Percentiles rank a stretch among this genome's conserved stretches.
Evolutionary conservation across 768 basidiomycete species (phyloP).

Genomic region (Amanita rubescens): DNA sequence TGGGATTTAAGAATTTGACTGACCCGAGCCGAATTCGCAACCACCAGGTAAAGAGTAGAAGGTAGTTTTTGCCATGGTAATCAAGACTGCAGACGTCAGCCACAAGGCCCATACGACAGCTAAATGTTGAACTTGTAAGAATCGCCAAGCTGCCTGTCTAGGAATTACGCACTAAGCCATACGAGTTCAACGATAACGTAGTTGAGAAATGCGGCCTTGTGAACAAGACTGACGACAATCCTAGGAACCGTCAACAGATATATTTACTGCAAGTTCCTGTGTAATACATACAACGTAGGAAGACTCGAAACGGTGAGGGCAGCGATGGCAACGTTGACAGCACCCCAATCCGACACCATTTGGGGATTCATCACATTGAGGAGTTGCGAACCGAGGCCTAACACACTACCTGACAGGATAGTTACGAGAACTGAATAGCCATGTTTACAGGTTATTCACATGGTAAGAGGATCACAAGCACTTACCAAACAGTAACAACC

Average conservation of each 20-base stretch:
- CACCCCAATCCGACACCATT: conserved; percentile 15
- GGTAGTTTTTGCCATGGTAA: conserved; percentile 22
- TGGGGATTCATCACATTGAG: conserved; percentile 12
- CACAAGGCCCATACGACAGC: conserved; percentile 40
- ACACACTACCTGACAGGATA: conserved; percentile 17
- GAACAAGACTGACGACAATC: conserved; percentile 26
- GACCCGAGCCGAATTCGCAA: conserved; percentile 16
- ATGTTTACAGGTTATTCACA: no score
- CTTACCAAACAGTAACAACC: background rate
- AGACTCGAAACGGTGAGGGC: conserved; percentile 31
- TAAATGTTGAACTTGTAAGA: conserved; percentile 10
- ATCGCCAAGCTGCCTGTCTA: background rate
- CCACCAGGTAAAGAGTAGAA: conserved; percentile 12
- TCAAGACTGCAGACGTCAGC: conserved; percentile 32
- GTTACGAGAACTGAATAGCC: conserved; percentile 9
- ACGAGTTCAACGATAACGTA: conserved; percentile 32
- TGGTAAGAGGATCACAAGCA: no score
- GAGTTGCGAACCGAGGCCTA: conserved; percentile 20
- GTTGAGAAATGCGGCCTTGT: conserved; percentile 31
- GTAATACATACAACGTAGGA: conserved; percentile 28
- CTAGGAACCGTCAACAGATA: conserved; percentile 14
- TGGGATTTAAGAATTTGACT: background rate
- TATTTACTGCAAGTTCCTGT: background rate
- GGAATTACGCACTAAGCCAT: conserved; percentile 27
- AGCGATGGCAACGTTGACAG: conserved; percentile 29